A percentile compares a stretch with the other conserved stretches of the same genome.
Evolutionary conservation across 1,284 basidiomycete genomes (phyloP).

Genomic region (Ustilago crameri): DNA sequence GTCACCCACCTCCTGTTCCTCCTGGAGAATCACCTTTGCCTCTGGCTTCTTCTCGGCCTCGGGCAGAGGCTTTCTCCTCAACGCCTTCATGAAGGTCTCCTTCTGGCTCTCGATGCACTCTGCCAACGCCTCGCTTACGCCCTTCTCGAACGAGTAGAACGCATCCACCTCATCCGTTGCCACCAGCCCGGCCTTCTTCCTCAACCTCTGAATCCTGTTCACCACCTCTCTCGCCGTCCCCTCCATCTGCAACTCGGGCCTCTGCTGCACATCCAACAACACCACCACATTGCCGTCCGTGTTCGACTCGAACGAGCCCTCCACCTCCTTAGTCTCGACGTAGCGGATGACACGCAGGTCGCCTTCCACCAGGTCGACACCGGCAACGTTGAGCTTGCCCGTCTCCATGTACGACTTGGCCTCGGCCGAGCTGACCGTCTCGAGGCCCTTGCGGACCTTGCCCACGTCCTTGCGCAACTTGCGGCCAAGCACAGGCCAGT

Average conservation of each 20-base stretch:
- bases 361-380: slow-evolving; percentile 87
- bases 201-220: slow-evolving; percentile 92
- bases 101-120: slow-evolving; percentile 78
- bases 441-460: slow-evolving; percentile 88
- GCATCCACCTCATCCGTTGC: slow-evolving; percentile 93
- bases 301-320: slow-evolving; percentile 79
- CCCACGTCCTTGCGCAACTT: slow-evolving; percentile 93
- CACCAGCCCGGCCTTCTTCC: slow-evolving; percentile 94
- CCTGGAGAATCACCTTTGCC: slow-evolving; percentile 76
- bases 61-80: slow-evolving; percentile 72
- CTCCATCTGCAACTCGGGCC: slow-evolving; percentile 86
- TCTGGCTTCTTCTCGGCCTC: slow-evolving; percentile 69
- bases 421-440: slow-evolving; percentile 81
- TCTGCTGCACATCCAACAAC: slow-evolving; percentile 86
- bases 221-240: slow-evolving; percentile 90
- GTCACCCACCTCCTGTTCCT: slow-evolving; percentile 87
- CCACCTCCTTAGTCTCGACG: slow-evolving; percentile 75
- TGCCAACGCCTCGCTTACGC: slow-evolving; percentile 74
- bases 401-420: slow-evolving; percentile 82
- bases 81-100: slow-evolving; percentile 80
- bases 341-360: slow-evolving; percentile 91
- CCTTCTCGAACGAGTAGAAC: slow-evolving; percentile 84
- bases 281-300: slow-evolving; percentile 95
- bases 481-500: slow-evolving; percentile 93
- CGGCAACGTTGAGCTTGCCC: slow-evolving; percentile 85